Evolutionary conservation across 2,329 filamentous ascomycete genomes (phyloP).

Genomic region (Conoideocrella luteorostrata): DNA sequence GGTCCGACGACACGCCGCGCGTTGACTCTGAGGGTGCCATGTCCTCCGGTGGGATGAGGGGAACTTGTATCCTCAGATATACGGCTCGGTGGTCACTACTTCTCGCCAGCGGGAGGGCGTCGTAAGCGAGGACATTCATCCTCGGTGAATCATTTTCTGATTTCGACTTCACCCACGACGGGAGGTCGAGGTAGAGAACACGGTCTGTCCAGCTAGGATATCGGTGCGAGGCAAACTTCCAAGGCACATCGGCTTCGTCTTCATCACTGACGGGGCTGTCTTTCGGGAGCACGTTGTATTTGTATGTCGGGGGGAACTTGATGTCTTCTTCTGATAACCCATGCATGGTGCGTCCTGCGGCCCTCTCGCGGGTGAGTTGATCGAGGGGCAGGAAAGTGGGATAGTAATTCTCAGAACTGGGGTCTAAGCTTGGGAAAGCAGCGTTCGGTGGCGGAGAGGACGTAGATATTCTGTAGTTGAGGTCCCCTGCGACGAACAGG

Average conservation of each 20-base stretch:
- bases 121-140: conserved; percentile 59
- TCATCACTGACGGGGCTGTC: conserved; percentile 14
- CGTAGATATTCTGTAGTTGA: conserved; percentile 86
- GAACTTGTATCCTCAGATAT: conserved; percentile 61
- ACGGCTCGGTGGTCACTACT: conserved; percentile 87
- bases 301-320: conserved; percentile 87
- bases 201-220: conserved; percentile 94
- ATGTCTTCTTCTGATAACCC: conserved; percentile 69
- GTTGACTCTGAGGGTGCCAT: conserved; percentile 28
- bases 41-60: conserved; percentile 42
- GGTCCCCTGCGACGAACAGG: conserved; percentile 81
- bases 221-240: conserved; percentile 73
- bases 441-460: conserved; percentile 55
- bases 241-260: conserved; percentile 37
- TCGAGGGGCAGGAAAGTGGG: conserved; percentile 64
- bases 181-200: conserved; percentile 67
- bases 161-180: conserved; percentile 41
- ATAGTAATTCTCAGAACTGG: conserved; percentile 54
- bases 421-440: conserved; percentile 54
- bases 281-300: conserved; percentile 52
- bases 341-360: conserved; percentile 66
- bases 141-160: conserved; percentile 17
- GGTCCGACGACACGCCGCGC: conserved; percentile 24
- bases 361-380: conserved; percentile 69
- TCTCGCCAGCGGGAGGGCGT: conserved; percentile 68